Percentiles rank a stretch among this genome's conserved stretches.
These are phyloP conservation scores for Russula sp. DNA, from an alignment of 768 basidiomycete species.

Conservation along the genomic window DNA sequence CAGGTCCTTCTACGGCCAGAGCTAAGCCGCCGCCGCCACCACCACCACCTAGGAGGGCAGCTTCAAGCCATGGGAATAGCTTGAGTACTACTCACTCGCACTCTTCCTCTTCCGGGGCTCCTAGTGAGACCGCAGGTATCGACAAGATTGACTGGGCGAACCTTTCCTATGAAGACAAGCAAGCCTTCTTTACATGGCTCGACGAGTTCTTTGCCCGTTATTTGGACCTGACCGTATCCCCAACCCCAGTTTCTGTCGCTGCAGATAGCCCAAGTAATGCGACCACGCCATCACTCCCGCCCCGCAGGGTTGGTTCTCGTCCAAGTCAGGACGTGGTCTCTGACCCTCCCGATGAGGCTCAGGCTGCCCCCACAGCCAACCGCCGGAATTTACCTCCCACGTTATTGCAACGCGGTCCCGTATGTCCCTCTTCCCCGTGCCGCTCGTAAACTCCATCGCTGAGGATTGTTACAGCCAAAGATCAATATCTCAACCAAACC, in stretches of 20 bases:
- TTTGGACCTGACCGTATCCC: conserved; percentile 26
- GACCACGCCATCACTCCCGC: background rate
- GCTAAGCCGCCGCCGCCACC: conserved; percentile 4
- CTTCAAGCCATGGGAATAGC: background rate
- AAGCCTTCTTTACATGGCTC: conserved; percentile 69
- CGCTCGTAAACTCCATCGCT: background rate
- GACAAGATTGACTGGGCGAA: conserved; percentile 60
- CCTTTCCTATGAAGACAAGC: conserved; percentile 60
- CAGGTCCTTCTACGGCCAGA: background rate
- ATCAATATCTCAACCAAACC: conserved; percentile 20
- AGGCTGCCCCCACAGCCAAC: background rate
- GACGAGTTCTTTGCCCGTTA: conserved; percentile 70
- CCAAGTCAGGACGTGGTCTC: background rate
- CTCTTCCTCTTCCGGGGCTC: background rate
- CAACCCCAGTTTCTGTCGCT: background rate
- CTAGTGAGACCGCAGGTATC: conserved; percentile 6
- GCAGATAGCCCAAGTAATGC: background rate
- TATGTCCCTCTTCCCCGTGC: background rate
- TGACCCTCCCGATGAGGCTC: background rate
- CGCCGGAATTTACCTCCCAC: conserved; percentile 13
- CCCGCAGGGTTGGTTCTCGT: background rate
- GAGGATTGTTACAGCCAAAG: conserved; percentile 11
- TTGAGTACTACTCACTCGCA: background rate
- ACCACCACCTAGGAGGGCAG: background rate
- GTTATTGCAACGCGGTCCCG: conserved; percentile 9